phyloP scores from a whole-genome alignment of 305 asterid genomes.

The Fraxinus platypoda region DNA sequence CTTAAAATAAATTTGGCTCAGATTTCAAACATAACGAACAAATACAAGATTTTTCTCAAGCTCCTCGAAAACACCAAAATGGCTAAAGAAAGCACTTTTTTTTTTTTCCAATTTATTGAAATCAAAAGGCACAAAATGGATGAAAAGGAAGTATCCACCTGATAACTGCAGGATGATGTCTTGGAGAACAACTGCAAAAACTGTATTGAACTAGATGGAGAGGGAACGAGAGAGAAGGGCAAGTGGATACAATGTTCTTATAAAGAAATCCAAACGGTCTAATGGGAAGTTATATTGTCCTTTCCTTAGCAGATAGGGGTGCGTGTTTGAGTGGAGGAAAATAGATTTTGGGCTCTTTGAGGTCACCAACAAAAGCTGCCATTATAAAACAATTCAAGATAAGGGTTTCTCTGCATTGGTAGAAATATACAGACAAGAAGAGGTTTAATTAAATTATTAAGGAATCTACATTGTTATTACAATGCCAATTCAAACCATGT shows the following conservation, averaged over 20 bases:
- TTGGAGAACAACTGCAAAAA: conserved; percentile 7
- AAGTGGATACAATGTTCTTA: conserved; percentile 21
- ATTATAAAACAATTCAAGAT: conserved; percentile 25
- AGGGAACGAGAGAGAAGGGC: conserved; percentile 14
- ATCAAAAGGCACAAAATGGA: neutral
- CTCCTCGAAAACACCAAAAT: neutral
- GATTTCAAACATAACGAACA: neutral
- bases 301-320: conserved; percentile 81
- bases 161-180: conserved; percentile 23
- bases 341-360: conserved; percentile 37
- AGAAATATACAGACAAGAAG: neutral
- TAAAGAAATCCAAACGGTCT: conserved; percentile 20
- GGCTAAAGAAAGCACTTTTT: neutral
- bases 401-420: conserved; percentile 17
- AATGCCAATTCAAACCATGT: conserved; percentile 19
- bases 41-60: neutral
- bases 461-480: conserved; percentile 20
- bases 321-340: conserved; percentile 73
- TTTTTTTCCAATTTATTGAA: neutral
- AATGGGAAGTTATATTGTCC: conserved; percentile 43
- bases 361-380: conserved; percentile 31
- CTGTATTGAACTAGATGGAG: conserved; percentile 19
- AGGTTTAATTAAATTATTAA: conserved; percentile 10
- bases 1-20: neutral
- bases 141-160: conserved; percentile 25